These are phyloP conservation scores for Bruguiera hainesii DNA, from an alignment of 441 rosid species.

Conservation along the genomic window DNA sequence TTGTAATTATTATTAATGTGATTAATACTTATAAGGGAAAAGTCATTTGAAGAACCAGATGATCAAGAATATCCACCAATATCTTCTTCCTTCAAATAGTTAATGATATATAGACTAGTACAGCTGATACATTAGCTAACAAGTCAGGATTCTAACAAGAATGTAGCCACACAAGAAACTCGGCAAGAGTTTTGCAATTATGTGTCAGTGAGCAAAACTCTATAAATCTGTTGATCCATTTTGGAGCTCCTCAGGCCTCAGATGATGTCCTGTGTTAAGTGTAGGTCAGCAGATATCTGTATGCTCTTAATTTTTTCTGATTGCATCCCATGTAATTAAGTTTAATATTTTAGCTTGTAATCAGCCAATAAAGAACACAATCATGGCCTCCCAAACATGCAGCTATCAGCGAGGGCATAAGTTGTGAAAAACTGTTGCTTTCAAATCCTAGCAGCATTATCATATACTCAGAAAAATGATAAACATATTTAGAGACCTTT, in stretches of 20 bases:
- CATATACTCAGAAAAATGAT: background rate
- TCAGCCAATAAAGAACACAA: no score
- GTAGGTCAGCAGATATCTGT: no score
- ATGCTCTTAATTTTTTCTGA: no score
- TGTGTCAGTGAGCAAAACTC: background rate
- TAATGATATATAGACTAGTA: background rate
- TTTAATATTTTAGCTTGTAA: no score
- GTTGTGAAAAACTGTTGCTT: background rate
- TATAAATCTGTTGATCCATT: background rate
- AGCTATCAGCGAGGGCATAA: no score
- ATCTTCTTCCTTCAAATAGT: background rate
- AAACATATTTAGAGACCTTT: constrained; percentile 10
- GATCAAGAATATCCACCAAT: background rate
- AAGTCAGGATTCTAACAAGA: background rate
- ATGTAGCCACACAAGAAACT: background rate
- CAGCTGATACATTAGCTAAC: background rate
- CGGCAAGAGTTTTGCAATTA: no score
- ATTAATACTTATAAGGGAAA: background rate
- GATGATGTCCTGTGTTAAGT: no score
- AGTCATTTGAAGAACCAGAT: background rate
- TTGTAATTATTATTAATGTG: background rate
- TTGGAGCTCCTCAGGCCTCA: no score
- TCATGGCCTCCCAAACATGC: no score
- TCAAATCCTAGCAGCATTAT: background rate
- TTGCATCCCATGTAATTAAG: no score